Percentiles rank a stretch among this genome's conserved stretches.
Conservation (phyloP, 345 rosid species). For the Triadica sebifera region DNA sequence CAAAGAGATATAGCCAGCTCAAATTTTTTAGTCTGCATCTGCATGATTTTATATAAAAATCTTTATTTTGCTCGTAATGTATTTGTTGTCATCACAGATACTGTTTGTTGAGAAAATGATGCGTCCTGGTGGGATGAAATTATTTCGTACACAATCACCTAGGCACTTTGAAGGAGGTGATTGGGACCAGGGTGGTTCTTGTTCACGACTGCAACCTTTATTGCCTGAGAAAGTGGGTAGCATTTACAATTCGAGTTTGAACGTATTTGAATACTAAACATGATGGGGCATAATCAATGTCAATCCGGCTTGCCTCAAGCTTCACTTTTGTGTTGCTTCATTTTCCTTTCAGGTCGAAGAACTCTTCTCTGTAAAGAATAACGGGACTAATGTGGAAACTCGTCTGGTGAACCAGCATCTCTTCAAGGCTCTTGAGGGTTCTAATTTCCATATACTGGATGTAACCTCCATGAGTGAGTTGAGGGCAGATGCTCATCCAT, state of each 20-base stretch:
- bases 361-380: conserved; percentile 56
- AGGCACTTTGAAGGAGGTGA: conserved; percentile 99
- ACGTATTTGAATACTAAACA: too few species aligned
- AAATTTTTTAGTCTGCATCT: background rate
- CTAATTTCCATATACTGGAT: conserved; percentile 63
- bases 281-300: background rate
- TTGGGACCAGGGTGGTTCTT: conserved; percentile 96
- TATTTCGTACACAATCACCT: conserved; percentile 83
- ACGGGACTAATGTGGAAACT: conserved; percentile 76
- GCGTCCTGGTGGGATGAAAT: conserved; percentile 42
- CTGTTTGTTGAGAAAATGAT: conserved; percentile 44
- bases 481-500: conserved; percentile 93
- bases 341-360: conserved; percentile 60
- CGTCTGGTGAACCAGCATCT: conserved; percentile 70
- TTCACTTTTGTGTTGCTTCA: too few species aligned
- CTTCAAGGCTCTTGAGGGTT: conserved; percentile 43
- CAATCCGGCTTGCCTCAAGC: too few species aligned
- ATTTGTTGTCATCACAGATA: conserved; percentile 30
- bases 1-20: too few species aligned
- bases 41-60: background rate
- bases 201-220: conserved; percentile 55
- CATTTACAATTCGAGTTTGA: conserved; percentile 1
- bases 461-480: conserved; percentile 80
- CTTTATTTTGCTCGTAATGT: background rate
- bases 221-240: conserved; percentile 53